Base-by-base conservation (phyloP, 2,329 filamentous ascomycete species). In the Dactylellina haptotyla region DNA sequence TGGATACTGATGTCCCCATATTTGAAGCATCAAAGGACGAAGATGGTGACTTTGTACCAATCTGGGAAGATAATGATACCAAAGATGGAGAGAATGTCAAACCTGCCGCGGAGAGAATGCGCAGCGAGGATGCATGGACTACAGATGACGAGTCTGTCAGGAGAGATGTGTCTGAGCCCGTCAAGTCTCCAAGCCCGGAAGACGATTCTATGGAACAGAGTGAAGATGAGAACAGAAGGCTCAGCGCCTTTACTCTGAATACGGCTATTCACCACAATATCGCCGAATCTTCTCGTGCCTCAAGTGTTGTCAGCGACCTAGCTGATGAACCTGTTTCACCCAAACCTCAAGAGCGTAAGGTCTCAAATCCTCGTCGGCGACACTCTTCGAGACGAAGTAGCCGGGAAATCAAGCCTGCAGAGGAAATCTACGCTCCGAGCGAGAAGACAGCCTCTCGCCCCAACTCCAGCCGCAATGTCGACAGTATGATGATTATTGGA, bases 211-310 rank as follows among this genome's bases (percentile, higher is more conserved):
- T 16, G 4, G 23, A 58, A 25, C 56, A 66, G 14, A 50, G 39
- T 9, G 69, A 73, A 3, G 48, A 54, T 2, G 59, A 74, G 12
- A 51, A 74, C 48, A 41, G 63, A 34, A 57, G 63, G 16, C 67
- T 72, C 14, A 72, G 67, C 37, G 67, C 67, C 1, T 72, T 72
- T 25, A 72, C 67, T 4, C 50, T 72, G 20, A 41, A 72, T 25
- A 72, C 67, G 2, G 59, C 67, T 3, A 72, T 72, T 26, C 67
- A 72, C 26, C 67, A 72, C 25, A 59, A 50, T 23, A 72, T 72
- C 18, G 32, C 56, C n/a, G 50, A 56, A 14, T 69, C 64, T 18
- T 72, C 67, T 3, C 58, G 67, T 4, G 67, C 51, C 16, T 64
- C 67, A 2, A 72, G 67, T 25, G 25, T 72, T 5, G 59, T 64